Percentiles rank a stretch among this genome's conserved stretches.
phyloP scores from a whole-genome alignment of 2,329 filamentous ascomycete genomes.

The Ophiostoma pallidulum region DNA sequence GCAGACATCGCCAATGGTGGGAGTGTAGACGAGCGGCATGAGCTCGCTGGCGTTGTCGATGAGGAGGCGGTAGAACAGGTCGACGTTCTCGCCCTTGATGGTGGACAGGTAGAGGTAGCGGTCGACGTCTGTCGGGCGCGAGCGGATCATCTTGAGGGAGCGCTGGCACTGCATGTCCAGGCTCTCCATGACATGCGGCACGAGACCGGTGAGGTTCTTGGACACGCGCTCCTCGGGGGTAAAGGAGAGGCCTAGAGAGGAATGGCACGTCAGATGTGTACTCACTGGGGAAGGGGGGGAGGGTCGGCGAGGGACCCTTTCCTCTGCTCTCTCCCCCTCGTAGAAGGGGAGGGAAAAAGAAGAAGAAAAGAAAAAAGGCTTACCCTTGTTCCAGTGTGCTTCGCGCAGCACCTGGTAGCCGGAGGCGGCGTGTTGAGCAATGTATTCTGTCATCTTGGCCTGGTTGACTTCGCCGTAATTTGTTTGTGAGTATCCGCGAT shows the following conservation, averaged over 20 bases:
- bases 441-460: constrained; percentile 42
- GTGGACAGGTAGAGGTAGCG: constrained; percentile 75
- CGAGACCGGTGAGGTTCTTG: constrained; percentile 57
- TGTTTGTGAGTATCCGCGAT: constrained; percentile 50
- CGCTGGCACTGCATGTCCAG: constrained; percentile 51
- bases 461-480: constrained; percentile 49
- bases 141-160: constrained; percentile 66
- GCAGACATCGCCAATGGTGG: constrained; percentile 91
- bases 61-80: constrained; percentile 75
- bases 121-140: constrained; percentile 61
- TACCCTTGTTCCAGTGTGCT: constrained; percentile 59
- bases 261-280: constrained; percentile 6
- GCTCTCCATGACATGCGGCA: constrained; percentile 55
- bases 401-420: constrained; percentile 54
- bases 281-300: background rate
- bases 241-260: constrained; percentile 48
- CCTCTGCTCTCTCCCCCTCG: no score
- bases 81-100: constrained; percentile 64
- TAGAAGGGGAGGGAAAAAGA: background rate
- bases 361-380: constrained; percentile 6
- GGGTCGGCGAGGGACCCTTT: no score
- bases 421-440: constrained; percentile 40
- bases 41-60: constrained; percentile 66
- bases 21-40: constrained; percentile 79
- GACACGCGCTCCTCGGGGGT: constrained; percentile 52